These are phyloP conservation scores for Solanum tarijense DNA, from an alignment of 257 asterid species.

Conservation along the genomic window DNA sequence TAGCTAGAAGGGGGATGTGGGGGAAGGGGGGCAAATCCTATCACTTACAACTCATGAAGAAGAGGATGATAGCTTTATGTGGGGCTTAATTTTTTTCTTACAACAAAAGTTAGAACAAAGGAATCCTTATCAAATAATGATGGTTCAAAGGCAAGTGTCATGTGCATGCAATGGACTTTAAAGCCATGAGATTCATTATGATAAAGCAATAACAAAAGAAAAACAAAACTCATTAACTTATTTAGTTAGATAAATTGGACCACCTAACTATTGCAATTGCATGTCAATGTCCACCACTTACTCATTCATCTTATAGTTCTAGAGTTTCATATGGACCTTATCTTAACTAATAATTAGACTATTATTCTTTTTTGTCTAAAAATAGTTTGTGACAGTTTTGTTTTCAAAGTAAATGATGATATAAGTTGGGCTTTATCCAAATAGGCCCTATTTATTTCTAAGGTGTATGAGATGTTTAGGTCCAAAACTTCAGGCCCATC, in stretches of 20 bases:
- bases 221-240: background rate
- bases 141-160: constrained; percentile 16
- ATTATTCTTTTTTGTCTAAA: background rate
- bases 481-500: background rate
- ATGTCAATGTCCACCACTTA: background rate
- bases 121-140: constrained; percentile 13
- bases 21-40: constrained; percentile 4
- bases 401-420: background rate
- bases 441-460: background rate
- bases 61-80: constrained; percentile 17
- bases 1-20: background rate
- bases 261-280: background rate
- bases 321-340: background rate
- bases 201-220: background rate
- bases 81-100: constrained; percentile 7
- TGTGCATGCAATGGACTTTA: constrained; percentile 17
- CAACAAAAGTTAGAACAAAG: constrained; percentile 4
- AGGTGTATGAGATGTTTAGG: background rate
- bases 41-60: constrained; percentile 20
- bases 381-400: background rate
- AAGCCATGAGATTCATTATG: constrained; percentile 16
- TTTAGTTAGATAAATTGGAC: constrained; percentile 3
- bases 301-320: background rate
- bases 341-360: background rate
- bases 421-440: background rate